phyloP scores from a whole-genome alignment of 83 land plant species.

The Isoetes engelmannii region DNA sequence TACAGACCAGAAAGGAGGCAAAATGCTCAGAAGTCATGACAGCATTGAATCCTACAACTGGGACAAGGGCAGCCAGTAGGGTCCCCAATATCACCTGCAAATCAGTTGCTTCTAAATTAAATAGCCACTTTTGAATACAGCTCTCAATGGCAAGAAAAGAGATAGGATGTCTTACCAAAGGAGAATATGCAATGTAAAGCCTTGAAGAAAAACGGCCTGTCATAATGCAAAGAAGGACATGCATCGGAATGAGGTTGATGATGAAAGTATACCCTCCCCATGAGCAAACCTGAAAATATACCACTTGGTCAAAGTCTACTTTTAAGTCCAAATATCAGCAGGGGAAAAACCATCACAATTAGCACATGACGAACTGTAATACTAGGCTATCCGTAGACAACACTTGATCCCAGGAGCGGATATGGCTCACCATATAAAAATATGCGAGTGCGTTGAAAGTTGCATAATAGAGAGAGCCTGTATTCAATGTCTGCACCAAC shows the following conservation, averaged over 20 bases:
- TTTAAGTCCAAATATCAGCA: no score
- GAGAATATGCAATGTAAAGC: conserved; percentile 91
- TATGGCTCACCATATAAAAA: conserved; percentile 83
- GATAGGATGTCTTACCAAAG: conserved; percentile 60
- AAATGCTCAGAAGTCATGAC: conserved; percentile 99
- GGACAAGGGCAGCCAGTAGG: conserved; percentile 85
- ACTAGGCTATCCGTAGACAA: no score
- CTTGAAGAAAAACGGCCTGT: conserved; percentile 94
- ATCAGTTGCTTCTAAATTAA: neutral
- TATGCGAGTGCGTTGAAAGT: conserved; percentile 84
- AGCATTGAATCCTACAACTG: conserved; percentile 98
- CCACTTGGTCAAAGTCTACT: no score
- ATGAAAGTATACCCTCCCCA: conserved; percentile 99
- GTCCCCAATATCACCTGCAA: conserved; percentile 91
- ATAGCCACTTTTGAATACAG: neutral
- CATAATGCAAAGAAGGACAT: conserved; percentile 80
- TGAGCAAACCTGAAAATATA: conserved; percentile 71
- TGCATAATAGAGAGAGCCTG: conserved; percentile 96
- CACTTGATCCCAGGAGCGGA: no score
- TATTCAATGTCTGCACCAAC: conserved; percentile 77
- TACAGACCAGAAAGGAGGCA: conserved; percentile 92
- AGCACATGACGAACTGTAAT: no score
- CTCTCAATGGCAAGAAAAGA: neutral
- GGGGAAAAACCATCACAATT: no score
- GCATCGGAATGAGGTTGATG: conserved; percentile 97